phyloP scores from a whole-genome alignment of 441 rosid genomes.

The Viola pubescens region DNA sequence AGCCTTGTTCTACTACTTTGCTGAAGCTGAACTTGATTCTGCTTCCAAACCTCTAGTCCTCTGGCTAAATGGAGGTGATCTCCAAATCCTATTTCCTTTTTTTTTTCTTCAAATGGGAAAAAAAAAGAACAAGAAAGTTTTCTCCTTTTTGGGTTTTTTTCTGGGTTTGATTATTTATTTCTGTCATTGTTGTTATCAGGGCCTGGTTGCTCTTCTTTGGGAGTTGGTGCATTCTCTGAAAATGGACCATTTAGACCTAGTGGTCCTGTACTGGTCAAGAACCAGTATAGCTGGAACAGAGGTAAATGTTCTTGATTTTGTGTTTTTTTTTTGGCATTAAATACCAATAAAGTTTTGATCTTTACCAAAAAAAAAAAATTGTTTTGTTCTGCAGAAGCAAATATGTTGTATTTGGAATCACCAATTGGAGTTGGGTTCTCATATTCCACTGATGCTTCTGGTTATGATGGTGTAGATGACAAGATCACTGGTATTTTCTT shows the following conservation, averaged over 20 bases:
- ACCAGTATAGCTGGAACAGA: conserved; percentile 83
- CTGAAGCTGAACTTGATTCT: conserved; percentile 71
- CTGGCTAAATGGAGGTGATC: conserved; percentile 89
- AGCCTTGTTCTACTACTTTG: conserved; percentile 88
- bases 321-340: conserved; percentile 8
- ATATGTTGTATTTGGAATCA: conserved; percentile 87
- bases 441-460: conserved; percentile 60
- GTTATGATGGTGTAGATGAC: conserved; percentile 64
- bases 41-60: conserved; percentile 84
- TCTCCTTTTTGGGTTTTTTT: background rate
- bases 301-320: conserved; percentile 26
- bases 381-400: conserved; percentile 60
- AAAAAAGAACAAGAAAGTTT: no score
- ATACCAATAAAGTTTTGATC: conserved; percentile 7
- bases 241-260: conserved; percentile 96
- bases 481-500: conserved; percentile 55
- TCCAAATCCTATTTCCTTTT: no score
- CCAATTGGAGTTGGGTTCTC: conserved; percentile 99
- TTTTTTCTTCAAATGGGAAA: no score
- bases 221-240: conserved; percentile 94
- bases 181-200: conserved; percentile 33
- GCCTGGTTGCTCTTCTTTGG: conserved; percentile 91
- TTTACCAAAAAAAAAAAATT: no score
- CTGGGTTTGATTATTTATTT: conserved; percentile 4
- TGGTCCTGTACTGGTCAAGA: conserved; percentile 54